phyloP scores from a whole-genome alignment of 169 alveolate genomes.

The Perkinsus chesapeaki region DNA sequence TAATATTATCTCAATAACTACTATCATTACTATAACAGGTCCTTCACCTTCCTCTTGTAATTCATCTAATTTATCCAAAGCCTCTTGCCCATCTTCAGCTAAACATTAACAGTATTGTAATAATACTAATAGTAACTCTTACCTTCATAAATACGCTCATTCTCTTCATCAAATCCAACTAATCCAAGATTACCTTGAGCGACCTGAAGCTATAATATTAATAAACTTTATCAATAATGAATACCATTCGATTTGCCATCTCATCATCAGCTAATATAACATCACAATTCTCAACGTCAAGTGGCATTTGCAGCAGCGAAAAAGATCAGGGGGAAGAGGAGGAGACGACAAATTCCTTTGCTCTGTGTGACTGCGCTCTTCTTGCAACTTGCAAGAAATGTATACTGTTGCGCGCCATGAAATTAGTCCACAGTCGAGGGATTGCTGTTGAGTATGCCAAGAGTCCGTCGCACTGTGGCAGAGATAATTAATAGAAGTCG shows the following conservation, averaged over 20 bases:
- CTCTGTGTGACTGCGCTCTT: neutral
- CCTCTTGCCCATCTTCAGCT: neutral
- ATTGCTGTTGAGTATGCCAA: neutral
- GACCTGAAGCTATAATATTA: neutral
- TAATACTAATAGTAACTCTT: neutral
- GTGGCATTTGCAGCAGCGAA: neutral
- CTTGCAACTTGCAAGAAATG: neutral
- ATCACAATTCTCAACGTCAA: neutral
- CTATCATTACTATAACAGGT: neutral
- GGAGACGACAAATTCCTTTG: neutral
- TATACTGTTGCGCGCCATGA: neutral
- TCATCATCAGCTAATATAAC: neutral
- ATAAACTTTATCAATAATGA: neutral
- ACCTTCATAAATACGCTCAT: neutral
- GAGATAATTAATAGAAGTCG: neutral
- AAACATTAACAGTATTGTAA: neutral
- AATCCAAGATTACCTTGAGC: neutral
- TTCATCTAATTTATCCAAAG: neutral
- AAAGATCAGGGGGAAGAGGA: neutral
- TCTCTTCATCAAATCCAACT: neutral
- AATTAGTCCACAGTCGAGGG: neutral
- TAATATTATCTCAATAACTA: neutral
- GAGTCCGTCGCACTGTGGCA: neutral
- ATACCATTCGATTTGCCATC: neutral
- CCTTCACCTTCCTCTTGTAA: neutral